These are phyloP conservation scores for Nakaseomyces uthaithaninus DNA, from an alignment of 1,139 yeast species.

Conservation along the genomic window DNA sequence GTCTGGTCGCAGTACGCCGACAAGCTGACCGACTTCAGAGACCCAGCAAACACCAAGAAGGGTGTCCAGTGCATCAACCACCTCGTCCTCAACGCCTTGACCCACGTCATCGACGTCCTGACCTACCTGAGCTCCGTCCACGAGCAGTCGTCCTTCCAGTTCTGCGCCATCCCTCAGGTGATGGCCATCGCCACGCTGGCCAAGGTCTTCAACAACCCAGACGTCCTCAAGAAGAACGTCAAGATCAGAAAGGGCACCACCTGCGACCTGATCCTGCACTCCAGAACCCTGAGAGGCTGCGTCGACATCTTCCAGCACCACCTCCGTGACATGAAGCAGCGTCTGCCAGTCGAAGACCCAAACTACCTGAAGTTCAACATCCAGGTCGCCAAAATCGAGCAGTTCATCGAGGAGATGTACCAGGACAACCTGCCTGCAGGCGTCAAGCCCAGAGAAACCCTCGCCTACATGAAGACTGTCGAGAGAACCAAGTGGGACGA, in stretches of 20 bases:
- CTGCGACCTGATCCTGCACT: conserved; percentile 60
- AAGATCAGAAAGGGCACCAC: conserved; percentile 94
- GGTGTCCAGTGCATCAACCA: conserved; percentile 77
- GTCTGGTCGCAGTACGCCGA: conserved; percentile 79
- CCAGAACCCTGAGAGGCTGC: conserved; percentile 71
- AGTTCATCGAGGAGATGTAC: conserved; percentile 67
- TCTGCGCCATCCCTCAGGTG: conserved; percentile 96
- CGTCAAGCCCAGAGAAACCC: conserved; percentile 36
- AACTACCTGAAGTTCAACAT: conserved; percentile 78
- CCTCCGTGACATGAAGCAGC: conserved; percentile 67
- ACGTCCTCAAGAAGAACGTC: conserved; percentile 61
- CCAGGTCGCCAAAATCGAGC: conserved; percentile 80
- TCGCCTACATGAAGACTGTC: conserved; percentile 34
- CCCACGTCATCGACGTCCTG: conserved; percentile 70
- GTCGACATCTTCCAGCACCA: conserved; percentile 67
- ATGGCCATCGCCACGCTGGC: conserved; percentile 97
- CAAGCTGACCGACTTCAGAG: conserved; percentile 50
- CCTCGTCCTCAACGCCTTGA: conserved; percentile 69
- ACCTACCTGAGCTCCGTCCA: conserved; percentile 66
- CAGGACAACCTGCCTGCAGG: conserved; percentile 47
- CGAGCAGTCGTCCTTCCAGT: conserved; percentile 79
- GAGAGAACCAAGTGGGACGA: conserved; percentile 31
- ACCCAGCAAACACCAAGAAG: conserved; percentile 39
- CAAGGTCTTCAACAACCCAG: conserved; percentile 71
- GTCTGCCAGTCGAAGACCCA: conserved; percentile 74